A percentile compares a stretch with the other conserved stretches of the same genome.
These are phyloP conservation scores for Periconia sp. DNA, from an alignment of 2,329 filamentous ascomycete genomes.

Conservation along the genomic window DNA sequence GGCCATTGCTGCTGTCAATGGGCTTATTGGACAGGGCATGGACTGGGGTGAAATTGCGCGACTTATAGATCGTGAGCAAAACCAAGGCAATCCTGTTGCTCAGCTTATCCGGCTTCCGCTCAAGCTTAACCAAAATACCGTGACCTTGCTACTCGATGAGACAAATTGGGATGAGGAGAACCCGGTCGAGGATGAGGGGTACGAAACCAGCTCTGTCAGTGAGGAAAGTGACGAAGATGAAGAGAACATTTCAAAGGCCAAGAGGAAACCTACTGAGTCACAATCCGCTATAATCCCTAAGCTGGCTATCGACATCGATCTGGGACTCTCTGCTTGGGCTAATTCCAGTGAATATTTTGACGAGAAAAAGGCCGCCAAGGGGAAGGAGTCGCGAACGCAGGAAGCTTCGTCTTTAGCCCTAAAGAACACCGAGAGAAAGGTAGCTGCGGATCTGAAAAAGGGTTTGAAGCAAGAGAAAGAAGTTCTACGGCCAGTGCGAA, in stretches of 20 bases:
- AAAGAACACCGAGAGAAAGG: slow-evolving; percentile 88
- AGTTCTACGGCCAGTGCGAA: slow-evolving; percentile 77
- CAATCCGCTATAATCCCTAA: slow-evolving; percentile 43
- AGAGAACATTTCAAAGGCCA: slow-evolving; percentile 51
- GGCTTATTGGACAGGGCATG: slow-evolving; percentile 90
- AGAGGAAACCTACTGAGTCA: slow-evolving; percentile 49
- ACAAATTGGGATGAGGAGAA: slow-evolving; percentile 65
- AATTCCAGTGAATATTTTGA: slow-evolving; percentile 93
- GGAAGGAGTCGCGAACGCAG: slow-evolving; percentile 84
- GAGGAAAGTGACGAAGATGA: slow-evolving; percentile 52
- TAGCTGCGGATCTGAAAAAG: slow-evolving; percentile 81
- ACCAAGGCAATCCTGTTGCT: slow-evolving; percentile 79
- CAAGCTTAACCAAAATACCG: slow-evolving; percentile 84
- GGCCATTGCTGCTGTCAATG: slow-evolving; percentile 88
- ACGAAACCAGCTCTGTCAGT: slow-evolving; percentile 66
- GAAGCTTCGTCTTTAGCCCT: slow-evolving; percentile 80
- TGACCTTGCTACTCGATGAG: slow-evolving; percentile 78
- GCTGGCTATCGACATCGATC: slow-evolving; percentile 80
- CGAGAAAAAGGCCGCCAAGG: slow-evolving; percentile 78
- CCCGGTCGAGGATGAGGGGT: slow-evolving; percentile 58
- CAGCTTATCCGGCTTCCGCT: slow-evolving; percentile 83
- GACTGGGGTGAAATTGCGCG: slow-evolving; percentile 93
- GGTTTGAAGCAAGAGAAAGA: slow-evolving; percentile 90
- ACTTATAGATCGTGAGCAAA: slow-evolving; percentile 85
- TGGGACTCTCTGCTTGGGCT: slow-evolving; percentile 78